Percentiles rank a stretch among this genome's conserved stretches.
Conservation (phyloP, 2,329 filamentous ascomycete genomes). For the Claviceps sp. region DNA sequence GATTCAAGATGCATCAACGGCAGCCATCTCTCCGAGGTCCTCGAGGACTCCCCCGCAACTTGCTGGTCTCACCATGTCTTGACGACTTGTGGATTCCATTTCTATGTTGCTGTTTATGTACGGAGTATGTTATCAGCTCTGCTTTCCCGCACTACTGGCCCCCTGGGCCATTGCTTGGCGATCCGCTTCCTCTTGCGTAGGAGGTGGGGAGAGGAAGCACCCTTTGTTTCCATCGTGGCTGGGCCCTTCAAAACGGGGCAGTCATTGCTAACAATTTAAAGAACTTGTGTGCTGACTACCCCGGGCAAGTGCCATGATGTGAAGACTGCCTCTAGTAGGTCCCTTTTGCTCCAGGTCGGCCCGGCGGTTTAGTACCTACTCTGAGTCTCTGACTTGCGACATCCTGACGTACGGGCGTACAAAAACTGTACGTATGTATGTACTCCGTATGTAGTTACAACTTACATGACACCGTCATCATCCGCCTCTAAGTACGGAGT, state of each 20-base stretch:
- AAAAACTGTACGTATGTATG: neutral
- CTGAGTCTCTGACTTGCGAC: neutral
- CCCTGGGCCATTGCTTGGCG: neutral
- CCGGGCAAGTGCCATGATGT: slow-evolving; percentile 1
- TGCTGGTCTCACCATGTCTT: neutral
- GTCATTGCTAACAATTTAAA: neutral
- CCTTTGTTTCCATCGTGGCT: neutral
- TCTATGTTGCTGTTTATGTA: neutral
- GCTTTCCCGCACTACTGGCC: too few relatives aligned
- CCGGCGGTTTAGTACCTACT: neutral
- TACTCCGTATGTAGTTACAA: neutral
- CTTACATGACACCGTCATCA: neutral
- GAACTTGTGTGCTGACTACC: neutral
- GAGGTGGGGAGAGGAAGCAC: neutral
- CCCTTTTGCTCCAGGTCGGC: neutral
- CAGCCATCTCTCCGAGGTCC: neutral
- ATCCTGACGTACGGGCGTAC: neutral
- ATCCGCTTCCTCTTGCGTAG: neutral
- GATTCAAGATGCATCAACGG: neutral
- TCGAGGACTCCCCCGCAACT: neutral
- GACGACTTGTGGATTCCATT: neutral
- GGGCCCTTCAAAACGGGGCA: neutral
- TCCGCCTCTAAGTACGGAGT: too few relatives aligned
- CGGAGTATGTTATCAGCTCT: neutral
- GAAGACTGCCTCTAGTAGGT: neutral